Base-by-base conservation (phyloP, 768 basidiomycete species). In the Russula griseocarnosa region DNA sequence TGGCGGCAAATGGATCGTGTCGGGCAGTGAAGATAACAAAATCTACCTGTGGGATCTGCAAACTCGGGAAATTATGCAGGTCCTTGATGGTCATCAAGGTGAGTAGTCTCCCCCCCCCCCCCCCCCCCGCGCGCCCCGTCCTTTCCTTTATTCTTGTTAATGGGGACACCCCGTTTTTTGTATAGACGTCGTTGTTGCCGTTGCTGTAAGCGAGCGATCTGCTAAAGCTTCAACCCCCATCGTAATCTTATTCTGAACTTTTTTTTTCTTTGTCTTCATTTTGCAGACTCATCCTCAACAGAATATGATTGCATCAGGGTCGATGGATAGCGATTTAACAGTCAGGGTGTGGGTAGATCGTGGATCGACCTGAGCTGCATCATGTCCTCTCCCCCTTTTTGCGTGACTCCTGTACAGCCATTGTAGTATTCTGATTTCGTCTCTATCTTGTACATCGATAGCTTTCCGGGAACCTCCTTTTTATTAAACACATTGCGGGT, bases 21-120 rank as follows among this genome's bases (percentile, higher is more conserved):
- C 90, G 0, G 96, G 96, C 0, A 90, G 87, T 70, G 96, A 98
- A 74, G 94, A 96, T 74, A 80, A 88, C 71, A 94, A 90, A 71
- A 83, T 89, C 26, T 90, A 93, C 64, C 81, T 97, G 10, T 96
- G 94, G 92, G 94, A 98, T 73, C 71, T 98, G 34, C 92, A 94
- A 71, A 89, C 85, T 8, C 80, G 91, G n/a, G 85, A 91, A 71
- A 80, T 94, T 53, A 87, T 93, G 28, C 93, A 95, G 71, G 78
- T 85, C 5, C 78, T 90, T 55, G 84, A 90, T 67, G 87, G 86
- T 5, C 93, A 94, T 74, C 79, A 78, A 38, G 90, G 88, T 87
- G 58, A 66, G 47, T n/a, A 18, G 14, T 26, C 18, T 18, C 24
- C 8, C 18, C n/a, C n/a, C n/a, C n/a, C n/a, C n/a, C n/a, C n/a